Conservation (phyloP, 1,284 basidiomycete genomes). For the Malassezia nana region DNA sequence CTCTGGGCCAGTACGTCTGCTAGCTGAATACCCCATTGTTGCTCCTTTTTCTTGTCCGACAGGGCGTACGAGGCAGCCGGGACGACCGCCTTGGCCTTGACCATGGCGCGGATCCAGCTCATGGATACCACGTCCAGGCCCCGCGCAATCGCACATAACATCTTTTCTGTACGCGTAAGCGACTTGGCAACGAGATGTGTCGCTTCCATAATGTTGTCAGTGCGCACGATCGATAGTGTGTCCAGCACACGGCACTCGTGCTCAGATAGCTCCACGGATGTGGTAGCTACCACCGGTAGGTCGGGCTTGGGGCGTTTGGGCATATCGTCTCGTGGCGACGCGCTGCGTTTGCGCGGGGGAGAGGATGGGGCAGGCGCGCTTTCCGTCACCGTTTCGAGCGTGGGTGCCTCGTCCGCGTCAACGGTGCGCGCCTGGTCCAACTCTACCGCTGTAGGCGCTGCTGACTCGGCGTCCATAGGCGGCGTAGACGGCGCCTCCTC, state of each 20-base stretch:
- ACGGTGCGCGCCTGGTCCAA: no score
- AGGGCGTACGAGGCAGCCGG: constrained; percentile 14
- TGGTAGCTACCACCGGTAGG: constrained; percentile 13
- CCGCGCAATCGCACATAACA: constrained; percentile 21
- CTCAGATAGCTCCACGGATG: constrained; percentile 14
- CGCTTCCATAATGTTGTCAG: constrained; percentile 16
- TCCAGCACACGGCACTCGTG: constrained; percentile 8
- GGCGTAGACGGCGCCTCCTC: not conserved
- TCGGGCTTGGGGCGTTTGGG: constrained; percentile 1
- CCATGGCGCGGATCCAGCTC: constrained; percentile 16
- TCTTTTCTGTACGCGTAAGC: constrained; percentile 22
- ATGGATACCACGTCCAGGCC: constrained; percentile 18
- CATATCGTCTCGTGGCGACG: not conserved
- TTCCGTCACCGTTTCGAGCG: not conserved
- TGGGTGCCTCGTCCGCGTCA: not conserved
- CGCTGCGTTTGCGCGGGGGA: not conserved
- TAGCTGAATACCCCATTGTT: constrained; percentile 13
- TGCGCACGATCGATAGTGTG: constrained; percentile 4
- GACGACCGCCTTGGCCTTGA: constrained; percentile 2
- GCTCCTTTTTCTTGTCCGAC: constrained; percentile 16
- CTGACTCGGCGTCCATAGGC: not conserved
- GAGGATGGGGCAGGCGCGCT: not conserved
- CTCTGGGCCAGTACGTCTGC: constrained; percentile 6
- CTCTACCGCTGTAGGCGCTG: not conserved
- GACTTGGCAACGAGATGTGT: constrained; percentile 18